Percentiles rank a stretch among this genome's conserved stretches.
Conservation (phyloP, 257 asterid genomes). For the Solanum gracilifrons region DNA sequence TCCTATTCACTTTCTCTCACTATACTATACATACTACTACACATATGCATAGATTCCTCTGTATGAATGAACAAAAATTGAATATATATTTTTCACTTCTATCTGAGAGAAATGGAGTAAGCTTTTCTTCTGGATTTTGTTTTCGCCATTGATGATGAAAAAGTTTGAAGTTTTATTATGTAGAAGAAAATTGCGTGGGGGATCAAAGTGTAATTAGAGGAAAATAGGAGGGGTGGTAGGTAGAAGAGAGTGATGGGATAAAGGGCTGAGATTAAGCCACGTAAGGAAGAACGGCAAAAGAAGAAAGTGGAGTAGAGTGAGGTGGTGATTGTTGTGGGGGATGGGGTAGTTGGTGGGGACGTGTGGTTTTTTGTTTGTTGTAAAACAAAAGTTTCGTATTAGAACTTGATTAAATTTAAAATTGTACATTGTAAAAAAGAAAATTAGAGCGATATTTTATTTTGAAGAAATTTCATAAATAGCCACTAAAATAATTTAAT, state of each 20-base stretch:
- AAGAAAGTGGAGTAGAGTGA: neutral
- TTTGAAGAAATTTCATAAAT: too few species aligned
- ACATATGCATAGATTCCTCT: neutral
- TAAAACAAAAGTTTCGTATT: too few species aligned
- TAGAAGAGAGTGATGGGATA: neutral
- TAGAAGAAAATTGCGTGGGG: conserved; percentile 13
- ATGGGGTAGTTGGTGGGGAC: conserved; percentile 21
- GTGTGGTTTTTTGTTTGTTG: neutral
- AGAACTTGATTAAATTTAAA: neutral
- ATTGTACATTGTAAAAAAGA: accelerated
- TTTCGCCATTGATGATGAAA: conserved; percentile 27
- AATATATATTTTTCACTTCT: neutral
- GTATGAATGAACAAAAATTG: neutral
- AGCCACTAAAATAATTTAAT: too few species aligned
- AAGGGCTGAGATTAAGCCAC: conserved; percentile 25
- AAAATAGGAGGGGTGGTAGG: conserved; percentile 11
- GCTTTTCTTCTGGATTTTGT: conserved; percentile 7
- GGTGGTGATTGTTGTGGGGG: conserved; percentile 20
- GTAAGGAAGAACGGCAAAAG: conserved; percentile 9
- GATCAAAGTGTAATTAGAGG: conserved; percentile 11
- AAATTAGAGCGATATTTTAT: neutral
- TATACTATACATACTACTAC: neutral
- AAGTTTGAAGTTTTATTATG: conserved; percentile 6
- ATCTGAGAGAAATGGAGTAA: neutral
- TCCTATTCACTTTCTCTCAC: neutral